Percentiles rank a stretch among this genome's conserved stretches.
Evolutionary conservation across 2,329 filamentous ascomycete genomes (phyloP).

Genomic region (Colletotrichum aenigma): DNA sequence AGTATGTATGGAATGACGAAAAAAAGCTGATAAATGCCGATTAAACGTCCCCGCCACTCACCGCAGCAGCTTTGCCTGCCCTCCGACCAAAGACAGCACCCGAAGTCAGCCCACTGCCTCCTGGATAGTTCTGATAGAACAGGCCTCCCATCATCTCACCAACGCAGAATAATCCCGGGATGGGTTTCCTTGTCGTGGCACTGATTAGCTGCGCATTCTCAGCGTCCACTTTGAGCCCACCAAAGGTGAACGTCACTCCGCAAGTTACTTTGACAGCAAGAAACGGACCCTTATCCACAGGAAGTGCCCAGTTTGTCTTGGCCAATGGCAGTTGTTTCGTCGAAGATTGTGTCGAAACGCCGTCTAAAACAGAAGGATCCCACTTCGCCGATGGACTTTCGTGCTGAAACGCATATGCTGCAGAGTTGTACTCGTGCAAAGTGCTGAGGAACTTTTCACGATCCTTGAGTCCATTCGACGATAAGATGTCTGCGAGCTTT

Average conservation of each 20-base stretch:
- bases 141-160: slow-evolving; percentile 72
- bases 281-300: slow-evolving; percentile 61
- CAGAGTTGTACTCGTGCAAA: slow-evolving; percentile 61
- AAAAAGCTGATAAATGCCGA: background rate
- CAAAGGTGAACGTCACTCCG: slow-evolving; percentile 73
- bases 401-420: slow-evolving; percentile 49
- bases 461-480: slow-evolving; percentile 49
- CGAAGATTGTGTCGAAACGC: slow-evolving; percentile 62
- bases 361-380: slow-evolving; percentile 66
- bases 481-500: slow-evolving; percentile 58
- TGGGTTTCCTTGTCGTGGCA: slow-evolving; percentile 42
- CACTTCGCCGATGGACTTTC: slow-evolving; percentile 52
- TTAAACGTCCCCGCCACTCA: background rate
- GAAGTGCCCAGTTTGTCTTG: slow-evolving; percentile 71
- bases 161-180: slow-evolving; percentile 62
- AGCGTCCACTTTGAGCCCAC: slow-evolving; percentile 61
- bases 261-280: slow-evolving; percentile 68
- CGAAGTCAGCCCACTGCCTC: slow-evolving; percentile 65
- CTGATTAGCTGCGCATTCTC: slow-evolving; percentile 58
- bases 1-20: background rate
- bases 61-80: slow-evolving; percentile 32
- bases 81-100: slow-evolving; percentile 56
- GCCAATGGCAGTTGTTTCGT: slow-evolving; percentile 45
- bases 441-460: slow-evolving; percentile 53
- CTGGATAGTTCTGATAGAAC: slow-evolving; percentile 68